These are phyloP conservation scores for Potentilla sterilis DNA, from an alignment of 306 rosid genomes.

Conservation along the genomic window DNA sequence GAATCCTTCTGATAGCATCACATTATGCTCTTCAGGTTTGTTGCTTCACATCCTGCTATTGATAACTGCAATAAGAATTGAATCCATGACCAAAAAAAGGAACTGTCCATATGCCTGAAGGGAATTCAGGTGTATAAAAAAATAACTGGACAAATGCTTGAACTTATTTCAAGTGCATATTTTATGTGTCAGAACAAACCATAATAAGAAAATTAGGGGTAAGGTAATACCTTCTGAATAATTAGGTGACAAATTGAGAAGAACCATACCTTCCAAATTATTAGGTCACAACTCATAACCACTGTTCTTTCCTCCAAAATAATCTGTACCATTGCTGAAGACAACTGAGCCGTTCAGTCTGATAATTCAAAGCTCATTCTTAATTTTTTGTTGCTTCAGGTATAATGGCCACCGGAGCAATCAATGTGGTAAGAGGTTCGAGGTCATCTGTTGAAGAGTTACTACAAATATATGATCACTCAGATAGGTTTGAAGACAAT, in stretches of 20 bases:
- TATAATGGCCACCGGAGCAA: conserved; percentile 89
- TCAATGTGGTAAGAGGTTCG: conserved; percentile 94
- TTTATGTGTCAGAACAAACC: not conserved
- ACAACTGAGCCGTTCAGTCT: not conserved
- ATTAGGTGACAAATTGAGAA: not conserved
- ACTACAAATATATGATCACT: conserved; percentile 75
- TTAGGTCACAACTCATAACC: not conserved
- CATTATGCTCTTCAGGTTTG: conserved; percentile 2
- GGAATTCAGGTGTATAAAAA: not conserved
- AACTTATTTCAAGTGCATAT: not conserved
- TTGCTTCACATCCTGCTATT: conserved; percentile 11
- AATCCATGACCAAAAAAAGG: not conserved
- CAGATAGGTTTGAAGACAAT: conserved; percentile 59
- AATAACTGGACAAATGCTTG: not conserved
- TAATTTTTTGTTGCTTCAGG: conserved; percentile 45
- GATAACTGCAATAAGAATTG: not conserved
- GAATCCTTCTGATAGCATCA: conserved; percentile 1
- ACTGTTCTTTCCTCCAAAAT: not conserved
- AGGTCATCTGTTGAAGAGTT: conserved; percentile 83
- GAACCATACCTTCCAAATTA: not conserved
- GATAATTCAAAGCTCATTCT: not conserved
- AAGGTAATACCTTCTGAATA: not conserved
- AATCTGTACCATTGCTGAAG: not conserved
- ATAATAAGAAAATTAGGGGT: not conserved
- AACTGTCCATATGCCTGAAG: not conserved